phyloP scores from a whole-genome alignment of 495 filamentous ascomycete genomes.

The Trichoderma reesei region DNA sequence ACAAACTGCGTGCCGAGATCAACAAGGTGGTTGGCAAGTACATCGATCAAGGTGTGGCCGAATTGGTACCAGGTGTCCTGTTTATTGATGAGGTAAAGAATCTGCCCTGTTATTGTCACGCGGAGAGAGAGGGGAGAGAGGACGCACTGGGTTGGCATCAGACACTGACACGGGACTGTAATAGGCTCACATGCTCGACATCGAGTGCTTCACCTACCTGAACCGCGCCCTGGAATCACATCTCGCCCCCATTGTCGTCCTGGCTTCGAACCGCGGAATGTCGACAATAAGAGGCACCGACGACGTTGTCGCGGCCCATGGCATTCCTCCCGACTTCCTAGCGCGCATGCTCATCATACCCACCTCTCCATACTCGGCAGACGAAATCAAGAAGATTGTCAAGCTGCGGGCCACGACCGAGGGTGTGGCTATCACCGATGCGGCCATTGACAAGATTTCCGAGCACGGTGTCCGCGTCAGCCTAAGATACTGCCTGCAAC shows the following conservation, averaged over 20 bases:
- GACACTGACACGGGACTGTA: conserved; percentile 14
- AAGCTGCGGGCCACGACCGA: conserved; percentile 73
- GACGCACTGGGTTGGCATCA: background rate
- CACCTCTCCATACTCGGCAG: conserved; percentile 70
- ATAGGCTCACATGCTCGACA: conserved; percentile 96
- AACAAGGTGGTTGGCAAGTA: conserved; percentile 98
- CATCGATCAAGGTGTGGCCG: conserved; percentile 96
- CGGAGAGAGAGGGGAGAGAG: background rate
- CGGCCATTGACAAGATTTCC: conserved; percentile 74
- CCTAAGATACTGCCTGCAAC: conserved; percentile 82
- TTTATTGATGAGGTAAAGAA: conserved; percentile 90
- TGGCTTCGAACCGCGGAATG: conserved; percentile 92
- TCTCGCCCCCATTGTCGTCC: conserved; percentile 92
- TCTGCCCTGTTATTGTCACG: background rate
- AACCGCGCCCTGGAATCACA: conserved; percentile 89
- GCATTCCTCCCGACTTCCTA: conserved; percentile 85
- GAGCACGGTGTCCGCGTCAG: conserved; percentile 79
- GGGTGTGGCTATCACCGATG: conserved; percentile 65
- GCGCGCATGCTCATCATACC: conserved; percentile 91
- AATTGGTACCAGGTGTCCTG: conserved; percentile 90
- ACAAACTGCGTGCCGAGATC: conserved; percentile 90
- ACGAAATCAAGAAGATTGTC: conserved; percentile 86
- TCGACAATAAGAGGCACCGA: conserved; percentile 80
- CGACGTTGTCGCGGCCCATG: conserved; percentile 77
- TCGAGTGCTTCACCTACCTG: conserved; percentile 97